Evolutionary conservation across 2,329 filamentous ascomycete genomes (phyloP), one percentile per base, ranked within the genome.

Genomic region (Ceratocystis variospora): DNA sequence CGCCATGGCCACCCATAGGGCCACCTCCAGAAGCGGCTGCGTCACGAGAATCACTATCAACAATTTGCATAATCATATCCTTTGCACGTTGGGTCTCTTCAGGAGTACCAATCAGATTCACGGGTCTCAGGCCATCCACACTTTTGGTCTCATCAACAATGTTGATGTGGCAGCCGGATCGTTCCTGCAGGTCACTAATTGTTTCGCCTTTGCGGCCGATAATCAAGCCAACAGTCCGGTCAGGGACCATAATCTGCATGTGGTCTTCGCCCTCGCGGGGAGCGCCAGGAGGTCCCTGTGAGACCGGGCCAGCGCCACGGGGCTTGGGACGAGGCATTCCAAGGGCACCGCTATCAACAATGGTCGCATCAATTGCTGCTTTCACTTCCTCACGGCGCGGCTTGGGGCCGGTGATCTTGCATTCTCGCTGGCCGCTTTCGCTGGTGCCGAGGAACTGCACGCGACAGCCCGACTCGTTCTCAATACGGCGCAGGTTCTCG

Each of bases 191-290:
- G 73, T 96, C 91, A 72, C 90, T 87, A 72, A 96, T 96, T 1
- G 91, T 96, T 77, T 96, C 91, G 68, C 91, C 91, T 50, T 90
- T 90, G 70, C 91, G 88, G n/a, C 91, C 91, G 73, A 96, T 96
- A 71, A 96, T 96, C 59, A 96, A 80, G 63, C 91, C 91, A 68
- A 96, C 91, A 7, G 91, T 96, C 72, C 90, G 87, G 76, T 96
- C 91, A 61, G 91, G 91, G 19, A 96, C 91, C 89, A 96, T 94
- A 72, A 96, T 95, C 76, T 96, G 90, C 73, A 91, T 86, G 73
- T 86, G 89, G 71, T 93, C 88, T 74, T 96, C 91, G 68, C 87
- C 89, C 68, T 93, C 89, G 68, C 87, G 84, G 61, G 69, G 69
- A 19, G 33, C 31, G 33, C 7, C 41, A n/a, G 33, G 28, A 61